Percentiles rank a stretch among this genome's conserved stretches.
Conservation (phyloP, 768 basidiomycete species). For the Calocera viscosa region DNA sequence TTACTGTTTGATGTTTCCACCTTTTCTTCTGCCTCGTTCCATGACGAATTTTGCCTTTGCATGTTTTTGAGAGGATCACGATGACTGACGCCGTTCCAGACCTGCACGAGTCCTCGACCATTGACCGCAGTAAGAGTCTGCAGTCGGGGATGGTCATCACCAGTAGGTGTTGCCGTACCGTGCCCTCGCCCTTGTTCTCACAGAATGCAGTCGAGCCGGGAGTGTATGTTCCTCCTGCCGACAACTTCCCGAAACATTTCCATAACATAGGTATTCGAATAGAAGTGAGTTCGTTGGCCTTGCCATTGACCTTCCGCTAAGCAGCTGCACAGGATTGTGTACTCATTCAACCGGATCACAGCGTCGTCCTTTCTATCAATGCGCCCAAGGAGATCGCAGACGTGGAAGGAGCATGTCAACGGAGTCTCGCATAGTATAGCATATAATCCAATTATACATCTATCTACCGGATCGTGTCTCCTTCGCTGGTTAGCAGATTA, state of each 20-base stretch:
- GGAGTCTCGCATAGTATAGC: background rate
- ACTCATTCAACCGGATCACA: background rate
- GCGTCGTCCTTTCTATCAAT: background rate
- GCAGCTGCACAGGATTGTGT: background rate
- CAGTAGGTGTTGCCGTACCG: slow-evolving; percentile 47
- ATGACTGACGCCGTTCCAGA: slow-evolving; percentile 35
- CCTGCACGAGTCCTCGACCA: slow-evolving; percentile 63
- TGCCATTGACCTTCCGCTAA: no score
- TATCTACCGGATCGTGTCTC: background rate
- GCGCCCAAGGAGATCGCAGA: background rate
- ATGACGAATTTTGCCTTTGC: no score
- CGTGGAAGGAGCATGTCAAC: slow-evolving; percentile 1
- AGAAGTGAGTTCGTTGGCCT: slow-evolving; percentile 40
- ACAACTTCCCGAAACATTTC: slow-evolving; percentile 72
- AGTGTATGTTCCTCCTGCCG: slow-evolving; percentile 72
- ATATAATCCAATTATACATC: background rate
- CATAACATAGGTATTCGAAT: slow-evolving; percentile 88
- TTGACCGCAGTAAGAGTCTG: slow-evolving; percentile 23
- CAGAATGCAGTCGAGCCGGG: slow-evolving; percentile 32
- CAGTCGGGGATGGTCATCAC: slow-evolving; percentile 82
- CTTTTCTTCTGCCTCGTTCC: no score
- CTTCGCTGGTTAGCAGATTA: no score
- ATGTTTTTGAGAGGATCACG: background rate
- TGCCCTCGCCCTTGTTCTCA: background rate
- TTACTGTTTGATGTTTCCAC: no score